A percentile compares a stretch with the other conserved stretches of the same genome.
Evolutionary conservation across 2,329 filamentous ascomycete genomes (phyloP).

Genomic region (Pyrenophora seminiperda): DNA sequence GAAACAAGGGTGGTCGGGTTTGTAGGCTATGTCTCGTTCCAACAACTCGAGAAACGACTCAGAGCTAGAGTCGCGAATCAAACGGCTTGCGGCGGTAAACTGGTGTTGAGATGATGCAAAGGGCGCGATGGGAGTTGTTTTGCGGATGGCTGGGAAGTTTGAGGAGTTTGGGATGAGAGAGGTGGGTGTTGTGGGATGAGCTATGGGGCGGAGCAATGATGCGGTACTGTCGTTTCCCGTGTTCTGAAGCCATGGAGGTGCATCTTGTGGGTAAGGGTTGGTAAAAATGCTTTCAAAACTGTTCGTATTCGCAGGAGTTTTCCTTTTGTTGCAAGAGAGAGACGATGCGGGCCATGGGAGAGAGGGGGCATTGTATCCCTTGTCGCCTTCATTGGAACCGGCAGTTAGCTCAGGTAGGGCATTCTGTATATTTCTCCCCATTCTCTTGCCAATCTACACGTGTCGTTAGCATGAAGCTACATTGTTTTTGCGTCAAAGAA

Average conservation of each 20-base stretch:
- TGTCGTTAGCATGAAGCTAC: not conserved
- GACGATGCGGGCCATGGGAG: no score
- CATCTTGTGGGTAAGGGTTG: slow-evolving; percentile 3
- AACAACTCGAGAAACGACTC: not conserved
- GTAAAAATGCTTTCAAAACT: no score
- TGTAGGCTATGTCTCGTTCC: not conserved
- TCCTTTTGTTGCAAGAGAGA: no score
- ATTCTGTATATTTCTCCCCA: not conserved
- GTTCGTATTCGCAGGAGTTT: no score
- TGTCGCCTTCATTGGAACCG: not conserved
- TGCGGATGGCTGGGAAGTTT: not conserved
- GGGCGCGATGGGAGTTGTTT: not conserved
- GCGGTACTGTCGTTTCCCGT: no score
- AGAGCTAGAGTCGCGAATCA: not conserved
- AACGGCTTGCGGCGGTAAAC: not conserved
- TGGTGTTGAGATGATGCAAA: not conserved
- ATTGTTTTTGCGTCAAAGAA: not conserved
- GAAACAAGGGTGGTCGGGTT: slow-evolving; percentile 1
- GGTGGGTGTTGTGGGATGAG: not conserved
- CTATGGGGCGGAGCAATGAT: no score
- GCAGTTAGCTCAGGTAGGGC: not conserved
- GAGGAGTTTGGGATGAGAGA: not conserved
- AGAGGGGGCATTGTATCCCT: not conserved
- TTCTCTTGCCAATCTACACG: not conserved
- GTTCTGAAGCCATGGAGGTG: no score